phyloP scores from a whole-genome alignment of 2,329 filamentous ascomycete genomes.

The Pseudocercospora macadamiae region DNA sequence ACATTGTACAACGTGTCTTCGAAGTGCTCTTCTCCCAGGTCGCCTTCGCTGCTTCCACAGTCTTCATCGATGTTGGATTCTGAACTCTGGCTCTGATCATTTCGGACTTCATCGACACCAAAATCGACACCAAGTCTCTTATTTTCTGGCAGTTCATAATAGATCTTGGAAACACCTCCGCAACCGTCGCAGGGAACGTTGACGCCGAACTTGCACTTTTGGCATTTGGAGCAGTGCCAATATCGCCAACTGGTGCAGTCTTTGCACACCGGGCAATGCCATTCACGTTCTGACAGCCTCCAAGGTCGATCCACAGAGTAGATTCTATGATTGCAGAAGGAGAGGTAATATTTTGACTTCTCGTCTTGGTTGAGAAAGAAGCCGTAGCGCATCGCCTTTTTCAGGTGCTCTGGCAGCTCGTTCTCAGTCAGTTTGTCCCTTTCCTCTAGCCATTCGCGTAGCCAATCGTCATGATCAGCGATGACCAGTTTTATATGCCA shows the following conservation, averaged over 20 bases:
- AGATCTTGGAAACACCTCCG: neutral
- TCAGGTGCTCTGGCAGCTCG: conserved; percentile 5
- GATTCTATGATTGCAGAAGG: conserved; percentile 4
- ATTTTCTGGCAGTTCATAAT: neutral
- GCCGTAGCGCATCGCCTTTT: conserved; percentile 7
- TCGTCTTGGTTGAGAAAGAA: neutral
- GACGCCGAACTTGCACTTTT: conserved; percentile 16
- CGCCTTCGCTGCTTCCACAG: too few species aligned
- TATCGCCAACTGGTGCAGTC: too few species aligned
- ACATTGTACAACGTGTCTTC: too few species aligned
- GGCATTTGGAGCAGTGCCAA: too few species aligned
- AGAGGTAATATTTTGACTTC: neutral
- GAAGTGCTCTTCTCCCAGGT: too few species aligned
- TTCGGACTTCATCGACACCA: neutral
- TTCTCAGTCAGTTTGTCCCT: neutral
- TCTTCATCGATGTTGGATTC: too few species aligned
- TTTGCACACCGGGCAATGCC: conserved; percentile 16
- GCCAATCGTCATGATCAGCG: neutral
- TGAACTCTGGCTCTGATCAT: too few species aligned
- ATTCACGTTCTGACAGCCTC: too few species aligned
- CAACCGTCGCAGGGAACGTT: conserved; percentile 9
- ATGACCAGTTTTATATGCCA: neutral
- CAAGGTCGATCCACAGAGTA: too few species aligned
- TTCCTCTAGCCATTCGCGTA: neutral
- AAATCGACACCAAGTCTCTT: neutral